Evolutionary conservation across 2,329 filamentous ascomycete species (phyloP).

Genomic region (Colletotrichum sp.): DNA sequence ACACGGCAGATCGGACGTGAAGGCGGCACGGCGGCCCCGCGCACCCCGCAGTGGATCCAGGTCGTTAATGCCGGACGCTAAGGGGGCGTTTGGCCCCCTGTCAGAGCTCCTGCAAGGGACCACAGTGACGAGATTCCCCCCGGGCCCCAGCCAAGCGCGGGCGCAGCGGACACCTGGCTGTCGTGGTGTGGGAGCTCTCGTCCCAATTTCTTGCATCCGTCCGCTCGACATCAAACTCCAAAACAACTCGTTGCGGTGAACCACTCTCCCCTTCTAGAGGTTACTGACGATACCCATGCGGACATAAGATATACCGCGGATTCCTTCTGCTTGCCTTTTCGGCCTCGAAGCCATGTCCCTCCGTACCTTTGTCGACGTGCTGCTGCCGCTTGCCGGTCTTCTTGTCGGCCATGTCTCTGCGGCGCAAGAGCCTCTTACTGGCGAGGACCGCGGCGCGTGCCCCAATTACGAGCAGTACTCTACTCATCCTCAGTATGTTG

Average conservation of each 20-base stretch:
- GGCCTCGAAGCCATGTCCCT: conserved; percentile 10
- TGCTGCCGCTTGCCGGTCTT: conserved; percentile 24
- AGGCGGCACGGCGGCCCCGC: neutral
- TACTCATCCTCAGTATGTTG: conserved; percentile 41
- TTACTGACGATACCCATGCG: neutral
- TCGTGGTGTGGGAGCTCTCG: neutral
- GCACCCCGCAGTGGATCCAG: conserved; percentile 9
- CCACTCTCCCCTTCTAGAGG: neutral
- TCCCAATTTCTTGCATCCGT: neutral
- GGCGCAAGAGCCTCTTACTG: conserved; percentile 14
- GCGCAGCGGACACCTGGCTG: conserved; percentile 14
- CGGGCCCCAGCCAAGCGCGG: neutral
- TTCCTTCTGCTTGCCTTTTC: neutral
- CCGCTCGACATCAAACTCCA: neutral
- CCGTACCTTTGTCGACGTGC: conserved; percentile 2
- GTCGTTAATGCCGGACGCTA: conserved; percentile 4
- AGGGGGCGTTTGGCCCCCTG: neutral
- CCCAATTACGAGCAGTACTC: conserved; percentile 47
- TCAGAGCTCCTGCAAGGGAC: conserved; percentile 21
- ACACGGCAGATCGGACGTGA: neutral
- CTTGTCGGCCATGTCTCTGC: conserved; percentile 20
- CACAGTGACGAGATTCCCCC: conserved; percentile 7
- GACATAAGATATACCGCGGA: neutral
- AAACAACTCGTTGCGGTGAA: neutral
- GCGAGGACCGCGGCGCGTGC: conserved; percentile 34